phyloP scores from a whole-genome alignment of 2,329 filamentous ascomycete species.

The Pseudocercospora fuligena region DNA sequence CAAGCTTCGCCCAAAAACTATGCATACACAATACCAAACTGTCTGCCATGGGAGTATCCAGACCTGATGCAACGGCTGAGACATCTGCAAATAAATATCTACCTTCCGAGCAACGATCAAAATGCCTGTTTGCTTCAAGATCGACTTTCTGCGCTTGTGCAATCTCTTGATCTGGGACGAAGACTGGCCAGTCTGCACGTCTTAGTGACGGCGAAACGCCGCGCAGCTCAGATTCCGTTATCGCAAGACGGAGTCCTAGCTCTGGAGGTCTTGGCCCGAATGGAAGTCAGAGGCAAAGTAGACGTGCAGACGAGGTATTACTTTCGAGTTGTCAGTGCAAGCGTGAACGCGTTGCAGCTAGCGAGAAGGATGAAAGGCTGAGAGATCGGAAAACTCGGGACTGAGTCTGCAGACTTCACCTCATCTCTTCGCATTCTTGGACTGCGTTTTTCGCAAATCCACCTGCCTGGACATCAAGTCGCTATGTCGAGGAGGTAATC shows the following conservation, averaged over 20 bases:
- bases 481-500: not conserved
- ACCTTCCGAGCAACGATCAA: conserved; percentile 21
- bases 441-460: not conserved
- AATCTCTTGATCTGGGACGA: conserved; percentile 25
- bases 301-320: conserved; percentile 27
- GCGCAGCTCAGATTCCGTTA: conserved; percentile 20
- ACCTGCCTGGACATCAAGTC: not conserved
- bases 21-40: not conserved
- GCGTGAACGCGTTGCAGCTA: conserved; percentile 22
- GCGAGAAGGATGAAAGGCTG: conserved; percentile 26
- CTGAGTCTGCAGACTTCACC: not conserved
- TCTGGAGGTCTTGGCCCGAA: conserved; percentile 25
- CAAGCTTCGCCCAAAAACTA: not conserved
- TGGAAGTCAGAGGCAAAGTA: conserved; percentile 30
- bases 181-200: conserved; percentile 26
- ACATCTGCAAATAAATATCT: conserved; percentile 29
- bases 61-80: conserved; percentile 24
- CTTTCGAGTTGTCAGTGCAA: conserved; percentile 19
- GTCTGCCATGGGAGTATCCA: conserved; percentile 32
- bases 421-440: not conserved
- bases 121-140: conserved; percentile 11
- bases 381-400: not conserved
- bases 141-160: conserved; percentile 20
- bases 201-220: conserved; percentile 25
- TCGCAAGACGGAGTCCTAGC: conserved; percentile 17